Evolutionary conservation across 2,329 filamentous ascomycete genomes (phyloP), one percentile per base, ranked within the genome.

Genomic region (Coniosporium uncinatum): DNA sequence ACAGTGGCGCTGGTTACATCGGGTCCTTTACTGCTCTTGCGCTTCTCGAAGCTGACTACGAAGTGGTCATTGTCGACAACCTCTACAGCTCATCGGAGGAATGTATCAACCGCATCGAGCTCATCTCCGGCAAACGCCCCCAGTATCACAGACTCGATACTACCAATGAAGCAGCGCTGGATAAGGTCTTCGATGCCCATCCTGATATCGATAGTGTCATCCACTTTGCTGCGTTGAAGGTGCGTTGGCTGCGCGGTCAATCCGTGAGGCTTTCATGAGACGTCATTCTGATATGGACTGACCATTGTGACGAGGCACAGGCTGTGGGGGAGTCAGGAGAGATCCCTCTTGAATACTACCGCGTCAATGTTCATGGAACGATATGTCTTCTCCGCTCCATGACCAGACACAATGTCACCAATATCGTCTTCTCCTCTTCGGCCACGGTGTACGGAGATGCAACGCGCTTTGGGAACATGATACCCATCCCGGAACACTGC

Each of bases 371-470:
- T 46, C 85, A 85, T 60, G 94, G 93, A 64, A 93, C 88, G 55
- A 83, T 98, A 56, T 76, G 82, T 54, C 85, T 98, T 37, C 79
- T 98, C 48, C 78, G 82, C 49, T 82, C 83, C 57, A 97, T 98
- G 89, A 77, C 80, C 59, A 83, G 82, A 64, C 81, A 96, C 75
- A 84, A 91, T 67, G 90, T 98, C 53, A 79, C 80, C 69, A 97
- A 95, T 75, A 93, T 98, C 57, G 93, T 98, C 67, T 98, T 98
- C 73, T 97, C 91, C 46, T 96, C 89, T 48, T 96, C 90, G 2
- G 93, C 93, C 24, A 98, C 94, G 52, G 93, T 98, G 52, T 98
- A 98, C 66, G 93, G 93, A 60, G 94, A 98, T 67, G 93, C 91
- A 41, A 97, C 93, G 36, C 86, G 89, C 61, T 88, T 96, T 70